Conservation (phyloP, 2,329 filamentous ascomycete genomes). For the Fusarium anthophilum region DNA sequence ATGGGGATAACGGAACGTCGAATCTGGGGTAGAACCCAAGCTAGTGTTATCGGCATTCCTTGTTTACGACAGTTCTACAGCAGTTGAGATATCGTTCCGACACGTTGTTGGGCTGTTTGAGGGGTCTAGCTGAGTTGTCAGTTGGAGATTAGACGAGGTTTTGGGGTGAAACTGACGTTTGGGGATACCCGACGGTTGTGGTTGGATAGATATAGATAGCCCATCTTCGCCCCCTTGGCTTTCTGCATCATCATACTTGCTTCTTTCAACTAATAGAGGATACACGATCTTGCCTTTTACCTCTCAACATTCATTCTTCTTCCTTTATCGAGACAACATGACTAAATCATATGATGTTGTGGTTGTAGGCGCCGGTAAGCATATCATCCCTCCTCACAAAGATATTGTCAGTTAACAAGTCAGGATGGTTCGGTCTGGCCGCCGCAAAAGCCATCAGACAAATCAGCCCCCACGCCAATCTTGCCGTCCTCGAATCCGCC, state of each 20-base stretch:
- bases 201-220: slow-evolving; percentile 9
- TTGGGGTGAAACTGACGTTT: neutral
- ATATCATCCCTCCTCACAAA: fast-evolving
- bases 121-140: neutral
- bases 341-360: slow-evolving; percentile 35
- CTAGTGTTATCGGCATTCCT: slow-evolving; percentile 4
- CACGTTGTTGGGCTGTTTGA: neutral
- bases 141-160: neutral
- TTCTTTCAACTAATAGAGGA: neutral
- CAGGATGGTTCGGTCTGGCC: slow-evolving; percentile 61
- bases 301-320: neutral
- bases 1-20: slow-evolving; percentile 5
- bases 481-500: slow-evolving; percentile 62
- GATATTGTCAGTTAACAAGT: neutral
- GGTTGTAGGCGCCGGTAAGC: slow-evolving; percentile 38
- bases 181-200: neutral
- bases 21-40: slow-evolving; percentile 14
- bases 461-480: slow-evolving; percentile 55
- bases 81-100: neutral
- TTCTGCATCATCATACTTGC: neutral
- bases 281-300: neutral
- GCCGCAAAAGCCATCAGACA: slow-evolving; percentile 63
- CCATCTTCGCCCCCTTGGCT: neutral
- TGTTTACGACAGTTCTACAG: neutral
- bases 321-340: neutral